These are phyloP conservation scores for Didymella exigua DNA, from an alignment of 2,329 filamentous ascomycete species.

Conservation along the genomic window DNA sequence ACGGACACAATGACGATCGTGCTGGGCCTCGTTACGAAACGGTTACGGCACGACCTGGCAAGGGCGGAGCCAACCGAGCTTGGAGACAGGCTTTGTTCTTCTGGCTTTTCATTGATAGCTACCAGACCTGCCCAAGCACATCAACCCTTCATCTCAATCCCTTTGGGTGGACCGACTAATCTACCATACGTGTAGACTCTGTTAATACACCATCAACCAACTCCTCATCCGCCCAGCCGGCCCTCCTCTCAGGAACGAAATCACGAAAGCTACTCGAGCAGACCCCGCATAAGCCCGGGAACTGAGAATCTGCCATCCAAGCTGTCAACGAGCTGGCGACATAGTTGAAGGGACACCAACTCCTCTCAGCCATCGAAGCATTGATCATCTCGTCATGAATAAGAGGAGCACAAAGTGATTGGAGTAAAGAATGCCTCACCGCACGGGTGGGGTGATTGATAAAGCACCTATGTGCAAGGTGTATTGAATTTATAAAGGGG, in stretches of 20 bases:
- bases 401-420: conserved; percentile 24
- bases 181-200: conserved; percentile 16
- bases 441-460: conserved; percentile 20
- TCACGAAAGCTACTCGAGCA: conserved; percentile 21
- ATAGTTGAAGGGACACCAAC: conserved; percentile 26
- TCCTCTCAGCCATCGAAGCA: conserved; percentile 27
- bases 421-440: conserved; percentile 25
- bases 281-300: conserved; percentile 23
- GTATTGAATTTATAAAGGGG: conserved; percentile 37
- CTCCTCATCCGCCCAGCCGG: conserved; percentile 4
- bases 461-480: conserved; percentile 29
- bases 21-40: conserved; percentile 35
- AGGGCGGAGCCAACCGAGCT: conserved; percentile 30
- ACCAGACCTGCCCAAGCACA: conserved; percentile 21
- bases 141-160: conserved; percentile 6
- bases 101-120: conserved; percentile 31
- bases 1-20: conserved; percentile 33
- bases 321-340: conserved; percentile 27
- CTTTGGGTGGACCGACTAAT: conserved; percentile 21
- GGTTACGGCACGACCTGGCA: conserved; percentile 25
- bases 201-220: background rate
- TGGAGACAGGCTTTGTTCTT: conserved; percentile 26
- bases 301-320: conserved; percentile 31
- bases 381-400: conserved; percentile 37
- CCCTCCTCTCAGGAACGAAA: conserved; percentile 8